Evolutionary conservation across 2,329 filamentous ascomycete genomes (phyloP).

Genomic region (Hypoxylon sp.): DNA sequence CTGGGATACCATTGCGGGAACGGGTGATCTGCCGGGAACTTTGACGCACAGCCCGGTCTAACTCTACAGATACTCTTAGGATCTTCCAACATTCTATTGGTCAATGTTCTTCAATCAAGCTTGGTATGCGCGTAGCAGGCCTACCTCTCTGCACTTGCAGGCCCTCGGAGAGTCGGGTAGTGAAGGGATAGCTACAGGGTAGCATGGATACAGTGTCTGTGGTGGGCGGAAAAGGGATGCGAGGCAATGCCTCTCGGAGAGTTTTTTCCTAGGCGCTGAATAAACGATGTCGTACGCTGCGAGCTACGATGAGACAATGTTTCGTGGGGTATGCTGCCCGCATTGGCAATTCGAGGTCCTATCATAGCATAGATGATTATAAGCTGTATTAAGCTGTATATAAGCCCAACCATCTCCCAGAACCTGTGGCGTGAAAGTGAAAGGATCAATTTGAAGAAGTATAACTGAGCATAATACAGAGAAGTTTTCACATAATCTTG

Average conservation of each 20-base stretch:
- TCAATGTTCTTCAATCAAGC: not conserved
- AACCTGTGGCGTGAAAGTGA: not conserved
- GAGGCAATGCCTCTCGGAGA: not conserved
- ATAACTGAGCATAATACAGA: not conserved
- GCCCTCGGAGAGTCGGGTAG: conserved; percentile 14
- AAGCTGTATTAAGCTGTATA: conserved; percentile 7
- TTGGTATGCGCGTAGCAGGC: not conserved
- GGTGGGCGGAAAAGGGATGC: not conserved
- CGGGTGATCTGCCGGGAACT: conserved; percentile 21
- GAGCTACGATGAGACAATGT: not conserved
- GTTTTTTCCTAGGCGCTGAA: not conserved
- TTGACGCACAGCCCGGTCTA: conserved; percentile 2
- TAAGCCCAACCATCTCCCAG: conserved; percentile 5
- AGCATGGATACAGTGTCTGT: not conserved
- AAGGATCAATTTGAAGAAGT: not conserved
- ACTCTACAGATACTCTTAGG: not conserved
- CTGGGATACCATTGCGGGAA: not conserved
- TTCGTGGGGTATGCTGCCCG: not conserved
- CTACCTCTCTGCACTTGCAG: not conserved
- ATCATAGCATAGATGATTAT: not conserved
- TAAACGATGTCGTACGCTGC: not conserved
- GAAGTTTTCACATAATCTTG: not conserved
- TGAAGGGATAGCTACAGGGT: not conserved
- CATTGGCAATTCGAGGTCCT: not conserved
- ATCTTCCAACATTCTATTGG: conserved; percentile 6